Evolutionary conservation across 108 stramenopile genomes (phyloP), one percentile per base, ranked within the genome.

Genomic region (Aurantiochytrium sp.): DNA sequence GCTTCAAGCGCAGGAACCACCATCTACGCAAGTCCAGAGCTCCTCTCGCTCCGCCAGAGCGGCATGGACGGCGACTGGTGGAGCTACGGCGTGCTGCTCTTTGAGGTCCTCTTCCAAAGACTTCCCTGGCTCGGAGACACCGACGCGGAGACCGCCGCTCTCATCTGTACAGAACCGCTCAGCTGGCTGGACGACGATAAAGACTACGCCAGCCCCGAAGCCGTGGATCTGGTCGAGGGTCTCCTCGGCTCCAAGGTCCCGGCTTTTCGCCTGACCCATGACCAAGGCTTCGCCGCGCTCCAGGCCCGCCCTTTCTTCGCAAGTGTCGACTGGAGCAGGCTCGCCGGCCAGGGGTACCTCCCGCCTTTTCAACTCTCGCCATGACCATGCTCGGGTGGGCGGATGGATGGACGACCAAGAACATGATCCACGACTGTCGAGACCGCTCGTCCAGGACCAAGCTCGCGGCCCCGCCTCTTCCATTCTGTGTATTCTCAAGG

Each of bases 61-160:
- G 19, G 73, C 39, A 27, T 81, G n/a, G 73, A 81, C 39, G 39
- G n/a, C n/a, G 73, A 81, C 45, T 81, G 73, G 73, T 81, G 73
- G 73, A 48, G 42, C 73, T 81, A 27, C 73, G 73, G 73, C 6
- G 73, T 81, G 21, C 45, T 81, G 12, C 39, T 81, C 42, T 48
- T 48, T 81, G 73, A 81, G 1, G 0, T 81, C 45, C 24, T 81
- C n/a, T 48, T 81, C 39, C 24, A 24, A 19, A 27, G 27, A 48
- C 17, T 81, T 15, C 73, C 73, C 1, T 81, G 73, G 73, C 12
- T 27, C 1, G 39, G 21, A 22, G 73, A 81, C 19, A 22, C 73
- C 24, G 45, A 41, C n/a, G 73, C 50, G 30, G 73, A 81, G 12
- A 48, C 45, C 6, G 73, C 73, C n/a, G 12, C 6, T 30, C n/a